These are phyloP conservation scores for Scalesia atractyloides DNA, from an alignment of 129 eudicot genomes.

Conservation along the genomic window DNA sequence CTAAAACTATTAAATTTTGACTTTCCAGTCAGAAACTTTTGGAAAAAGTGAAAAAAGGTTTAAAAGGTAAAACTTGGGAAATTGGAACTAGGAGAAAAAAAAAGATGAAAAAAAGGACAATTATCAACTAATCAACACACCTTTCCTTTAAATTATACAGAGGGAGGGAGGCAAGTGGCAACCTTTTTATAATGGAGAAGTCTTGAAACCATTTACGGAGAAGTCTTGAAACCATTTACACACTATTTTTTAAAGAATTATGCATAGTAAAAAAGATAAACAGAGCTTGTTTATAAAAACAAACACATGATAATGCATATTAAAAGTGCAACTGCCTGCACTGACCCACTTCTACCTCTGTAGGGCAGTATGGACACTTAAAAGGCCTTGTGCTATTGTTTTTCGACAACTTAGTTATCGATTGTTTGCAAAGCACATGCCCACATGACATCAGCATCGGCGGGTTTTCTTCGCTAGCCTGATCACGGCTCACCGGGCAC, in stretches of 20 bases:
- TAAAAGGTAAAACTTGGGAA: constrained; percentile 27
- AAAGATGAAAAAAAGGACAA: not conserved
- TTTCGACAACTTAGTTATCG: constrained; percentile 80
- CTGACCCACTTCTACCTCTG: constrained; percentile 75
- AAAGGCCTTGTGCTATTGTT: constrained; percentile 81
- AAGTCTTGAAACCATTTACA: constrained; percentile 10
- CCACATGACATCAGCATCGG: constrained; percentile 93
- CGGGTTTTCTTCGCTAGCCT: constrained; percentile 86
- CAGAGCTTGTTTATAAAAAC: constrained; percentile 7
- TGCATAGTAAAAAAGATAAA: not conserved
- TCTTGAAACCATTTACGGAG: not conserved
- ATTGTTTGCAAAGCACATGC: constrained; percentile 80
- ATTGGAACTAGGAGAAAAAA: constrained; percentile 10
- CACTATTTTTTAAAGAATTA: constrained; percentile 4
- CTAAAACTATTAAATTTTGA: not conserved
- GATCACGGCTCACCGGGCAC: constrained; percentile 92
- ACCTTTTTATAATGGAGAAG: not conserved
- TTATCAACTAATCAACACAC: not conserved
- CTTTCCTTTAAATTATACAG: not conserved
- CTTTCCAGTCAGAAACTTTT: not conserved
- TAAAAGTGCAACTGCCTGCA: constrained; percentile 71
- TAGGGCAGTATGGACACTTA: constrained; percentile 92
- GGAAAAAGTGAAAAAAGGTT: not conserved
- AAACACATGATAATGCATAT: constrained; percentile 25
- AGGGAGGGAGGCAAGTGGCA: not conserved